Evolutionary conservation across 352 stramenopile species (phyloP).

Genomic region (Pythium folliculosum): DNA sequence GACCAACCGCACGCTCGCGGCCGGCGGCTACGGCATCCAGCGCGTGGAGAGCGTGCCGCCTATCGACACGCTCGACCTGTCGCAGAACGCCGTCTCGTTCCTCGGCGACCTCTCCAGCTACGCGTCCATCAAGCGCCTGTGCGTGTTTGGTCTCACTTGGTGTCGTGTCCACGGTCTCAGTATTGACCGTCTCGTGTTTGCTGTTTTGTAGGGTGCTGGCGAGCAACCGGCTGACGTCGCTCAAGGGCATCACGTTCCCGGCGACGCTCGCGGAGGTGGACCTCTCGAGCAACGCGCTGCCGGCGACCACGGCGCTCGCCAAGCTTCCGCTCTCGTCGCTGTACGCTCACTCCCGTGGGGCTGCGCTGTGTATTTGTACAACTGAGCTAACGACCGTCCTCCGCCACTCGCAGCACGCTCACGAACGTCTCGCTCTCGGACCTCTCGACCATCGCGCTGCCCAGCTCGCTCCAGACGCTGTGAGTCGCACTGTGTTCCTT

Average conservation of each 20-base stretch:
- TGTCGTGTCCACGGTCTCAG: too few species aligned
- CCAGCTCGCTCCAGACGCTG: constrained; percentile 19
- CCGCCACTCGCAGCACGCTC: constrained; percentile 4
- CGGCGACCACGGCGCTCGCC: constrained; percentile 2
- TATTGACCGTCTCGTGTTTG: too few species aligned
- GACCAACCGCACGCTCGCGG: constrained; percentile 39
- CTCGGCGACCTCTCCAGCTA: constrained; percentile 17
- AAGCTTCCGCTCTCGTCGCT: constrained; percentile 14
- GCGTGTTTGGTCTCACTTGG: background rate
- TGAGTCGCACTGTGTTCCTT: constrained; percentile 1
- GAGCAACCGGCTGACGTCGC: constrained; percentile 17
- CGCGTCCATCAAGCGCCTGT: constrained; percentile 18
- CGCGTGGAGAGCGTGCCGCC: constrained; percentile 50
- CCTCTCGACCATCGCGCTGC: constrained; percentile 24
- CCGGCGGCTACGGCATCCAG: constrained; percentile 46
- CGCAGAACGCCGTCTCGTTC: constrained; percentile 12
- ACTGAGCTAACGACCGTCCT: too few species aligned
- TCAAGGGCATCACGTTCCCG: constrained; percentile 14
- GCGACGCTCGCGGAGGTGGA: constrained; percentile 19
- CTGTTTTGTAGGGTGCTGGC: constrained; percentile 11
- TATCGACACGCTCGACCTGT: constrained; percentile 29
- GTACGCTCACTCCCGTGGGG: constrained; percentile 10
- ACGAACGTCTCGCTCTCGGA: constrained; percentile 22
- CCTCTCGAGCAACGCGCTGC: constrained; percentile 19
- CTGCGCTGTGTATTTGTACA: background rate